These are phyloP conservation scores for Maudiozyma barnettii DNA, from an alignment of 805 yeast genomes.

Conservation along the genomic window DNA sequence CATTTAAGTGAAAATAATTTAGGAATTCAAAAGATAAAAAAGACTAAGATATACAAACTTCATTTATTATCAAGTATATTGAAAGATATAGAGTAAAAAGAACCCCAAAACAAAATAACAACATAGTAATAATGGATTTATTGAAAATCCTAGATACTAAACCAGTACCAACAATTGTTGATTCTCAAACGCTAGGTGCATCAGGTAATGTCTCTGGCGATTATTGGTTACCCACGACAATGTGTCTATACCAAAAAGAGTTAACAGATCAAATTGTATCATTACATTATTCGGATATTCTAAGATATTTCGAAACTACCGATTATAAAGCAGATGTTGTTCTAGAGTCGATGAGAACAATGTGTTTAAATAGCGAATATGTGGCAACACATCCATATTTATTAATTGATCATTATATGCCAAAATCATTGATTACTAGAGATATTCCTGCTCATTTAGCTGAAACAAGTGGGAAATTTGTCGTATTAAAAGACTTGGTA, in stretches of 20 bases:
- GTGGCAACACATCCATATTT: conserved; percentile 87
- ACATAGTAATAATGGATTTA: conserved; percentile 47
- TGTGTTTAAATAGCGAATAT: conserved; percentile 64
- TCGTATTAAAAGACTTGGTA: conserved; percentile 54
- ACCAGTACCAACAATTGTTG: conserved; percentile 74
- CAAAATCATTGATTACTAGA: conserved; percentile 61
- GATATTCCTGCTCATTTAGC: conserved; percentile 63
- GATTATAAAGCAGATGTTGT: conserved; percentile 45
- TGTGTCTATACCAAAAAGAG: conserved; percentile 80
- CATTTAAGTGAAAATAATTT: too few species aligned
- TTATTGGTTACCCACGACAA: conserved; percentile 71
- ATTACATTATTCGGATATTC: conserved; percentile 80
- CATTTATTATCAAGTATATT: neutral
- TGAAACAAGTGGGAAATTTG: conserved; percentile 79
- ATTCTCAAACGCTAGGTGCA: conserved; percentile 37
- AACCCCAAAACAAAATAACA: neutral
- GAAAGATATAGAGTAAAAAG: neutral
- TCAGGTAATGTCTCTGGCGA: conserved; percentile 39
- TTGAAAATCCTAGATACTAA: conserved; percentile 68
- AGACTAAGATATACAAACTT: too few species aligned
- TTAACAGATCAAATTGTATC: conserved; percentile 87
- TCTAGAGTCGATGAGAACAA: conserved; percentile 64
- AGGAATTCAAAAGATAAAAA: too few species aligned
- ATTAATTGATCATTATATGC: conserved; percentile 75
- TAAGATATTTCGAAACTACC: conserved; percentile 66